Percentiles rank a stretch among this genome's conserved stretches.
Evolutionary conservation across 225 moss, liverwort and hornwort species (phyloP).

Genomic region (Neckera pumila): DNA sequence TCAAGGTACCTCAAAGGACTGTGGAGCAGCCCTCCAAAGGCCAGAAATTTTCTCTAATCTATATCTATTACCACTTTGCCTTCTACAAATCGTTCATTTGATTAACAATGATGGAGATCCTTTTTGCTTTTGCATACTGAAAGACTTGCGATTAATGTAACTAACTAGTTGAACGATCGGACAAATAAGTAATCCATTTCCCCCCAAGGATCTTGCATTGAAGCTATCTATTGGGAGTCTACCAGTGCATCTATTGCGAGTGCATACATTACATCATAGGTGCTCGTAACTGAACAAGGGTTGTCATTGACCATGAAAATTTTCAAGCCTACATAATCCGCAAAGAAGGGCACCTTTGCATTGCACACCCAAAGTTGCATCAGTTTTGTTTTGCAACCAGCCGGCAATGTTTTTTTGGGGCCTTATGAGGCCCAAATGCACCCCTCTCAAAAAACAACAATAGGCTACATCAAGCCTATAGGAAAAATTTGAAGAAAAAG

Average conservation of each 20-base stretch:
- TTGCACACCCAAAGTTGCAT: not conserved
- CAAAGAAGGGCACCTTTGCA: not conserved
- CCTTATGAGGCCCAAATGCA: too few species aligned
- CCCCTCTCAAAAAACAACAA: too few species aligned
- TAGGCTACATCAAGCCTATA: too few species aligned
- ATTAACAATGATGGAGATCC: not conserved
- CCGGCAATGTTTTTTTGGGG: too few species aligned
- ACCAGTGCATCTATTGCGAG: not conserved
- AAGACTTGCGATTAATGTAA: not conserved
- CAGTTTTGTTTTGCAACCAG: not conserved
- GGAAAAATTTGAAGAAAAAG: too few species aligned
- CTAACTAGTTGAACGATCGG: not conserved
- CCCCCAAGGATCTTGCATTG: not conserved
- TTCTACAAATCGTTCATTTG: fast-evolving
- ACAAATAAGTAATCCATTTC: not conserved
- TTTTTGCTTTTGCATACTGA: not conserved
- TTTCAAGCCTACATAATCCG: not conserved
- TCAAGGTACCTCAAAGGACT: too few species aligned
- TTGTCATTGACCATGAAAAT: not conserved
- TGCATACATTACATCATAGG: not conserved
- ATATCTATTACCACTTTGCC: not conserved
- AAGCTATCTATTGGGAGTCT: not conserved
- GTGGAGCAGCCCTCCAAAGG: too few species aligned
- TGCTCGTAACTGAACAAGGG: fast-evolving
- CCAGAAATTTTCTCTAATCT: too few species aligned